phyloP scores from a whole-genome alignment of 495 filamentous ascomycete genomes.

The Talaromyces liani region DNA sequence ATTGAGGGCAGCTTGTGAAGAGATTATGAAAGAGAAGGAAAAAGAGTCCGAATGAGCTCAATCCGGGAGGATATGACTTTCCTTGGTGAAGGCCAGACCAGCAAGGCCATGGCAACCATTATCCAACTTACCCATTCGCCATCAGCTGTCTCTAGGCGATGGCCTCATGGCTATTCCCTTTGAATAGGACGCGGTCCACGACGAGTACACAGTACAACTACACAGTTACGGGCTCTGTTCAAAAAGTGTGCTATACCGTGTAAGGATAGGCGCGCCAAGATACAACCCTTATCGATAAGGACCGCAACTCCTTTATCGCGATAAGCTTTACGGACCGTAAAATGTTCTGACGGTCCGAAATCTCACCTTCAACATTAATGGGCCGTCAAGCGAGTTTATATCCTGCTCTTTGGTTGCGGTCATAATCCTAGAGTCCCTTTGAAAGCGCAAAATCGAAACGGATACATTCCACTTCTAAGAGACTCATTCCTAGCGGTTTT shows the following conservation, averaged over 20 bases:
- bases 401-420: no score
- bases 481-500: no score
- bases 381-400: neutral
- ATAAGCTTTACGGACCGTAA: neutral
- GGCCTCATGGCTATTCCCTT: neutral
- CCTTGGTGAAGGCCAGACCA: neutral
- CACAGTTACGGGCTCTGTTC: no score
- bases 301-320: neutral
- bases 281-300: neutral
- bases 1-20: slow-evolving; percentile 51
- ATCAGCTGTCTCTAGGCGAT: neutral
- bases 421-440: no score
- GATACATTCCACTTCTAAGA: no score
- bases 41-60: neutral
- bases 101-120: neutral
- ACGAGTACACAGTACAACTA: no score
- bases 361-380: neutral
- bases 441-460: no score
- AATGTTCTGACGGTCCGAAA: neutral
- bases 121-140: no score
- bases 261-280: neutral
- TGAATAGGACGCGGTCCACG: no score
- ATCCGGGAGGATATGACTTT: neutral
- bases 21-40: slow-evolving; percentile 35
- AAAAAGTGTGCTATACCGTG: neutral